Conservation (phyloP, 768 basidiomycete genomes). For the Tephrocybe sp. region DNA sequence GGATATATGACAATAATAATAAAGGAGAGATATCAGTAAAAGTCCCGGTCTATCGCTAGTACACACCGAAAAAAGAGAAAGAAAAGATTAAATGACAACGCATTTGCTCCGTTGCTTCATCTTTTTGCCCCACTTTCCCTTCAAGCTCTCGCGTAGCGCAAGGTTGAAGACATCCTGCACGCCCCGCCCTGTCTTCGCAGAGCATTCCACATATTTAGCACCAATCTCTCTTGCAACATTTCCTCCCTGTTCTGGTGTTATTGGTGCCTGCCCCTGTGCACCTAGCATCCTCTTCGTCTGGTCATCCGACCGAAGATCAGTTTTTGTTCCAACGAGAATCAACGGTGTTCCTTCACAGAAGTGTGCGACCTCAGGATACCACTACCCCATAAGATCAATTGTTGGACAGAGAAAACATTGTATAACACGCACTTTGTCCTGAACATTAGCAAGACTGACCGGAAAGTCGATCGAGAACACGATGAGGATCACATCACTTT, state of each 20-base stretch:
- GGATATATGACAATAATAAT: slow-evolving; percentile 4
- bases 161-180: slow-evolving; percentile 91
- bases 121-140: slow-evolving; percentile 71
- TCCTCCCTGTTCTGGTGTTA: slow-evolving; percentile 79
- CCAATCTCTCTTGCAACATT: slow-evolving; percentile 92
- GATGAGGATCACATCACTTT: slow-evolving; percentile 89
- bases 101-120: slow-evolving; percentile 64
- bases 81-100: slow-evolving; percentile 46
- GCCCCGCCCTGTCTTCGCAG: slow-evolving; percentile 86
- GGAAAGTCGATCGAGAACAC: slow-evolving; percentile 95
- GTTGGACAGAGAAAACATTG: neutral
- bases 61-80: slow-evolving; percentile 16
- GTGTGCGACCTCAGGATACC: slow-evolving; percentile 91
- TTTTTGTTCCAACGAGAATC: slow-evolving; percentile 93
- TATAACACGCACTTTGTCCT: slow-evolving; percentile 66
- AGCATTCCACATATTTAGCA: slow-evolving; percentile 91
- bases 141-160: slow-evolving; percentile 88
- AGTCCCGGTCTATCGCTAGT: slow-evolving; percentile 19
- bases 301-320: slow-evolving; percentile 83
- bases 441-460: slow-evolving; percentile 84
- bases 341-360: slow-evolving; percentile 89
- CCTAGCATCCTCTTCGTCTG: slow-evolving; percentile 84
- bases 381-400: slow-evolving; percentile 41
- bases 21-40: slow-evolving; percentile 18
- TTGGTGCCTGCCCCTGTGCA: slow-evolving; percentile 83